Base-by-base conservation (phyloP, 768 basidiomycete genomes). In the Trametes maxima region DNA sequence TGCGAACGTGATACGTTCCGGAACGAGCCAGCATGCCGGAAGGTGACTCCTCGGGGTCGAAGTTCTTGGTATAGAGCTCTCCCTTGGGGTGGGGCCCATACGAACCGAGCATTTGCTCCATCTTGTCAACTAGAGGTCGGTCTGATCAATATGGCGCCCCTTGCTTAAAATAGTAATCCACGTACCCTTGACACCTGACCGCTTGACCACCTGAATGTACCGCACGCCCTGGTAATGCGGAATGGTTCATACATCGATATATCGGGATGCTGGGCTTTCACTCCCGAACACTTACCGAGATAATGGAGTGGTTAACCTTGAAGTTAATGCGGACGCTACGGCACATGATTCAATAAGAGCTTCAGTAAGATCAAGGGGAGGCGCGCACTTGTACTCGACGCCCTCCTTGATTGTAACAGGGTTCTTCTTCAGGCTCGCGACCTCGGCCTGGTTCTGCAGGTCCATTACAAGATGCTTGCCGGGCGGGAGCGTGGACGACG, bases 51-150 rank as follows among this genome's bases (percentile, higher is more conserved):
- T 90, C 89, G 0, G 86, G 75, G 5, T 87, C 88, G 73, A 94
- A 92, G 68, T 88, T 82, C 75, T 93, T 94, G 66, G 69, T 75
- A 69, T 95, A 90, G 5, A 90, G 71, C 24, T 87, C 79, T 36
- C 82, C 85, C 2, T 78, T 67, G n/a, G 86, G 78, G 57, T 81
- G 77, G 17, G 94, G 92, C 2, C 92, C 90, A 72, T 94, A 97
- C 3, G 93, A 95, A 17, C 96, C 96, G 21, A 98, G 82, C 96
- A 98, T 98, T 67, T 90, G 84, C 71, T 95, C 94, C 68, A 92
- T 73, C 74, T 90, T 96, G 75, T 96, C 96, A 68, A 96, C 95
- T 95, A 11, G n/a, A 24, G 17, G 25, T 19, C 2, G 56, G 36
- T 19, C 57, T 45, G 33, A 39, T 54, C 54, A 36, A 47, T 19